phyloP scores from a whole-genome alignment of 116 monocot species.

The Trichopus zeylanicus region DNA sequence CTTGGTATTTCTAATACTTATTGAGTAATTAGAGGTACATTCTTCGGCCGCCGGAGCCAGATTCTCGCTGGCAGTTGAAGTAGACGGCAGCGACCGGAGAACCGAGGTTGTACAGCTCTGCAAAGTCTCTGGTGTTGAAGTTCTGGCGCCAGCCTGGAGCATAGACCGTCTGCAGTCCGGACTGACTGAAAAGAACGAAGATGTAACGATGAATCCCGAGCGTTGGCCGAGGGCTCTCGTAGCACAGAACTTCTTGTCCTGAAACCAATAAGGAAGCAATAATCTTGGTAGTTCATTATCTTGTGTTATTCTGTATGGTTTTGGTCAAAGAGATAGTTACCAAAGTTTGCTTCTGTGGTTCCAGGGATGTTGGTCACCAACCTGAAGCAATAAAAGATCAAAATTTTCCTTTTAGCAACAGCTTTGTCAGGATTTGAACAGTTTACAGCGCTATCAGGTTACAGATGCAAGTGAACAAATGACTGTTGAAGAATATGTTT shows the following conservation, averaged over 20 bases:
- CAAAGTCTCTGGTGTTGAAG: slow-evolving; percentile 7
- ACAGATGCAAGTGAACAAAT: no score
- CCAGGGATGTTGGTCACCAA: slow-evolving; percentile 11
- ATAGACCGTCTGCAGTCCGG: slow-evolving; percentile 2
- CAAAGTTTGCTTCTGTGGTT: slow-evolving; percentile 6
- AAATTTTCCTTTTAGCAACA: no score
- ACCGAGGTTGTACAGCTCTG: slow-evolving; percentile 3
- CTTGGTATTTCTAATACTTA: no score
- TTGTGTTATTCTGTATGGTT: no score
- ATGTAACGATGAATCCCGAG: slow-evolving; percentile 6
- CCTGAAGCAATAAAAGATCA: neutral
- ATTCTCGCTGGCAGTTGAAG: slow-evolving; percentile 12
- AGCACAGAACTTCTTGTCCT: slow-evolving; percentile 9
- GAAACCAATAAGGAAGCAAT: neutral
- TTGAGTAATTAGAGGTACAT: slow-evolving; percentile 6
- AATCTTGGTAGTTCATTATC: neutral
- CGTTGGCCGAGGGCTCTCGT: slow-evolving; percentile 8
- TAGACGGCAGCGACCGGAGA: slow-evolving; percentile 10
- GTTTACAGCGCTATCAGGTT: no score
- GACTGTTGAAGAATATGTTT: no score
- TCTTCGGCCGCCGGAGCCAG: slow-evolving; percentile 7
- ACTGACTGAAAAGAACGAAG: slow-evolving; percentile 6
- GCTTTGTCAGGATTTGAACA: no score
- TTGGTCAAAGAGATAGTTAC: no score
- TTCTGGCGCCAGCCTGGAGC: slow-evolving; percentile 9